These are phyloP conservation scores for Micractinium sp. DNA, from an alignment of 139 green algal genomes.

Conservation along the genomic window DNA sequence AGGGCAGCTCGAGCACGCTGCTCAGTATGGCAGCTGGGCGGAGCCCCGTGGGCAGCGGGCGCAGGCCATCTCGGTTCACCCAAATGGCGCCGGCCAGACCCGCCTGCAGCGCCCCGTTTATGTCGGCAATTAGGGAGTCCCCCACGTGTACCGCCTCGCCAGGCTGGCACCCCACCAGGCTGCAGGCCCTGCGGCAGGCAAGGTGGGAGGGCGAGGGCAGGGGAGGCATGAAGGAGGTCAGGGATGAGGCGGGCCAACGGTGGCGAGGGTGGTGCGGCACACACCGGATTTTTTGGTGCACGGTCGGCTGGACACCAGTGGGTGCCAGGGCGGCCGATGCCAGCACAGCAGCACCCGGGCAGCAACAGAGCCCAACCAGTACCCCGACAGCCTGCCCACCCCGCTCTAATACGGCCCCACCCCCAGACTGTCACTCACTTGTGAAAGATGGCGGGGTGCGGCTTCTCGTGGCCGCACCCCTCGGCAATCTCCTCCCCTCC, in stretches of 20 bases:
- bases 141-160: slow-evolving; percentile 24
- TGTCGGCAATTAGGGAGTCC: slow-evolving; percentile 4
- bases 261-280: too few relatives aligned
- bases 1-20: slow-evolving; percentile 30
- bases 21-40: slow-evolving; percentile 14
- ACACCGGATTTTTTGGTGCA: too few relatives aligned
- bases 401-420: background rate
- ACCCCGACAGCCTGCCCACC: background rate
- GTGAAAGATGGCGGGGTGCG: slow-evolving; percentile 50
- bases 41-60: slow-evolving; percentile 3
- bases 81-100: slow-evolving; percentile 11
- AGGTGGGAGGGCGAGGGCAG: background rate
- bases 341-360: too few relatives aligned
- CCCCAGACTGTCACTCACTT: background rate
- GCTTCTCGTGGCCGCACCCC: slow-evolving; percentile 47
- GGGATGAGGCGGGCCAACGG: background rate
- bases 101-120: slow-evolving; percentile 15
- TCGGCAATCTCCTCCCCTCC: slow-evolving; percentile 49
- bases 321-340: too few relatives aligned
- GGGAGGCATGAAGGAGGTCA: background rate
- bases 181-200: slow-evolving; percentile 13
- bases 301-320: too few relatives aligned
- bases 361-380: too few relatives aligned
- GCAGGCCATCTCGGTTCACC: slow-evolving; percentile 1
- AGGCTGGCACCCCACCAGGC: slow-evolving; percentile 22